A percentile compares a stretch with the other conserved stretches of the same genome.
Conservation (phyloP, 345 rosid species). For the Capsella bursapastoris region DNA sequence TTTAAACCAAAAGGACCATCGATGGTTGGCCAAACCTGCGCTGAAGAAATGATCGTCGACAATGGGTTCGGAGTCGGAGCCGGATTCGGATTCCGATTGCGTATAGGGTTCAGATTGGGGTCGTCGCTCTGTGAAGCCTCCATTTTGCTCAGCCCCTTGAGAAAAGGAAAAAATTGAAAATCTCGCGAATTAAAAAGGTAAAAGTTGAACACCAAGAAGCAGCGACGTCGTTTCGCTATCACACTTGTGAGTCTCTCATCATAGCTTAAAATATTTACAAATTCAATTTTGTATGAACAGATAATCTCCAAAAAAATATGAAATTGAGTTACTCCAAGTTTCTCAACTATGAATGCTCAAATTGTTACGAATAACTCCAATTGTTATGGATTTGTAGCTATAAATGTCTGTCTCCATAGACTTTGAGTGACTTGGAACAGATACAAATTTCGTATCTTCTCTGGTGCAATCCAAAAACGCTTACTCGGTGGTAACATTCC, state of each 20-base stretch:
- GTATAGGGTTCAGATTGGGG: conserved; percentile 26
- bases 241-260: not conserved
- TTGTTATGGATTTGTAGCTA: conserved; percentile 3
- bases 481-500: not conserved
- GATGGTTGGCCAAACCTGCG: conserved; percentile 86
- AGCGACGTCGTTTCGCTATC: conserved; percentile 21
- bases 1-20: conserved; percentile 86
- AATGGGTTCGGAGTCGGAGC: conserved; percentile 27
- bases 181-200: not conserved
- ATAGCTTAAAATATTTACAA: not conserved
- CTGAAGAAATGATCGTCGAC: conserved; percentile 53
- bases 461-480: not conserved
- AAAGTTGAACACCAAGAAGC: not conserved
- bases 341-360: not conserved
- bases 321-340: not conserved
- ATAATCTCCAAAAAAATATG: too few species aligned
- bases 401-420: conserved; percentile 3
- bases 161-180: not conserved
- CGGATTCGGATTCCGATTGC: conserved; percentile 20
- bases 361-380: not conserved
- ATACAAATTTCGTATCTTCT: conserved; percentile 3
- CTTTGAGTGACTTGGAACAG: conserved; percentile 9
- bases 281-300: not conserved
- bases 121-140: conserved; percentile 57
- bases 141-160: conserved; percentile 48